Evolutionary conservation across 345 rosid genomes (phyloP).

Genomic region (Hibiscus trionum): DNA sequence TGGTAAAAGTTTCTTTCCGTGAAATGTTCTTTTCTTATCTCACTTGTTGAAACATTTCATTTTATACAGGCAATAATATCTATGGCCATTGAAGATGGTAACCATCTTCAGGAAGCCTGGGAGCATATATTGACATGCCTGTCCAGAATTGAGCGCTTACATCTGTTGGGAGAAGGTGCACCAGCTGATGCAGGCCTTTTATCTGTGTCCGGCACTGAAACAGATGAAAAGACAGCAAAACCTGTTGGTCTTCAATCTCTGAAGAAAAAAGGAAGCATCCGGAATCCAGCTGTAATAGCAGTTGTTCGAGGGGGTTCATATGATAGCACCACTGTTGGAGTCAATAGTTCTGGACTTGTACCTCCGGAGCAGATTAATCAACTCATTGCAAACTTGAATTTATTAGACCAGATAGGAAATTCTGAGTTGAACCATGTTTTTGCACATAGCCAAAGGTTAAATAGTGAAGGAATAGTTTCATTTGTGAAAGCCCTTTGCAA

Average conservation of each 20-base stretch:
- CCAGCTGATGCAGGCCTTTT: slow-evolving; percentile 85
- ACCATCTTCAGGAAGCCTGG: slow-evolving; percentile 91
- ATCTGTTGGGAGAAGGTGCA: slow-evolving; percentile 91
- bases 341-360: slow-evolving; percentile 57
- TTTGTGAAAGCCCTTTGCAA: slow-evolving; percentile 93
- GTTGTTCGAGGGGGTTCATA: slow-evolving; percentile 97
- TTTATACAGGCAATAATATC: slow-evolving; percentile 72
- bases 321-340: slow-evolving; percentile 67
- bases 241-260: slow-evolving; percentile 51
- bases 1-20: slow-evolving; percentile 1
- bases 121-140: slow-evolving; percentile 94
- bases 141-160: slow-evolving; percentile 93
- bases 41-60: slow-evolving; percentile 1
- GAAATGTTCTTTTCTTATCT: background rate
- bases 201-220: slow-evolving; percentile 52
- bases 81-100: slow-evolving; percentile 93
- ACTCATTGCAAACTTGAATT: slow-evolving; percentile 84
- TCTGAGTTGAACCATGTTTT: slow-evolving; percentile 89
- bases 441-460: slow-evolving; percentile 91
- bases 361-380: slow-evolving; percentile 65
- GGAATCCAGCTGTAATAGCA: slow-evolving; percentile 91
- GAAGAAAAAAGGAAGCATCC: slow-evolving; percentile 82
- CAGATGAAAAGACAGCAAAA: slow-evolving; percentile 57
- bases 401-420: slow-evolving; percentile 92
- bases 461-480: slow-evolving; percentile 89